These are phyloP conservation scores for Apophysomyces ossiformis DNA, from an alignment of 371 early-diverging fungal species.

Conservation along the genomic window DNA sequence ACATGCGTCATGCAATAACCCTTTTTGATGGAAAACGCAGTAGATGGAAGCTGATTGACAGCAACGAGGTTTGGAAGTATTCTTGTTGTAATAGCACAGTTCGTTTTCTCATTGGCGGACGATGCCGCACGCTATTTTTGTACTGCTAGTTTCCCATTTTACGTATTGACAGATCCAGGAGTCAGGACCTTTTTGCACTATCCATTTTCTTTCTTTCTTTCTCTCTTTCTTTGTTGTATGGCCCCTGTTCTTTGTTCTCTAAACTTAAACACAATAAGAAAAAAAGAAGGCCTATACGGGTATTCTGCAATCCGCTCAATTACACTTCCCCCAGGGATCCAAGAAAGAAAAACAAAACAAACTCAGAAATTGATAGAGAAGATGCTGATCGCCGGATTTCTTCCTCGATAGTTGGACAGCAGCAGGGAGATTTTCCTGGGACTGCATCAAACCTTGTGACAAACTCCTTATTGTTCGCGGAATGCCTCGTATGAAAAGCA, in stretches of 20 bases:
- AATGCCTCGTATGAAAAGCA: slow-evolving; percentile 5
- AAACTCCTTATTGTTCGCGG: background rate
- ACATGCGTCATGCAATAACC: slow-evolving; percentile 9
- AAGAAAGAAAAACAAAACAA: background rate
- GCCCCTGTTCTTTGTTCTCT: slow-evolving; percentile 2
- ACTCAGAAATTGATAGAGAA: background rate
- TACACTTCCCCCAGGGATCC: background rate
- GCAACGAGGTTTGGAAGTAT: background rate
- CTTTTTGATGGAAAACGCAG: background rate
- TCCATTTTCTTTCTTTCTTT: background rate
- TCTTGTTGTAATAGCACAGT: background rate
- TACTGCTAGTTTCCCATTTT: background rate
- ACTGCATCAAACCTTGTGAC: slow-evolving; percentile 8
- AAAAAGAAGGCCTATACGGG: background rate
- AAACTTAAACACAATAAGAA: background rate
- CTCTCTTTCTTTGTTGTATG: background rate
- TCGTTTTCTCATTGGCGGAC: background rate
- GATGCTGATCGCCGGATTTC: background rate
- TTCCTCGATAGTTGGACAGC: slow-evolving; percentile 9
- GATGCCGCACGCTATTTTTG: background rate
- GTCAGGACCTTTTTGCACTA: background rate
- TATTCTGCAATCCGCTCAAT: background rate
- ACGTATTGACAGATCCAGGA: slow-evolving; percentile 9
- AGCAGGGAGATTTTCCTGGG: slow-evolving; percentile 4
- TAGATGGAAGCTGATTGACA: slow-evolving; percentile 2